Conservation (phyloP, 1,139 yeast species). For the Blastobotrys petasosporus region DNA sequence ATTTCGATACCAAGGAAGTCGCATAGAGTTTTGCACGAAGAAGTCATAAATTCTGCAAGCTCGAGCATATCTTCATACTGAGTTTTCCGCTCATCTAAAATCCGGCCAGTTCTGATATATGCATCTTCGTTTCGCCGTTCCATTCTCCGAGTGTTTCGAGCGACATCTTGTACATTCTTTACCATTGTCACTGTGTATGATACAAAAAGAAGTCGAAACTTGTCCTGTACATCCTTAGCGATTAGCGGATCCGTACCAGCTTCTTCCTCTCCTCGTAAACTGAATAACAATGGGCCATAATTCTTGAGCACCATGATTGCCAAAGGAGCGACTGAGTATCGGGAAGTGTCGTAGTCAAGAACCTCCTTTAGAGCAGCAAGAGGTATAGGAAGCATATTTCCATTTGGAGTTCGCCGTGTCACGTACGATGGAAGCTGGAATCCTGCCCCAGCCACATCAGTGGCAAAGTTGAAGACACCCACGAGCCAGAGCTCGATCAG, state of each 20-base stretch:
- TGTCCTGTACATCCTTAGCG: conserved; percentile 21
- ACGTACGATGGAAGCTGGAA: conserved; percentile 40
- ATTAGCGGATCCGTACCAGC: conserved; percentile 13
- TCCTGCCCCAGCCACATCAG: conserved; percentile 22
- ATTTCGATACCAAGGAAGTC: conserved; percentile 36
- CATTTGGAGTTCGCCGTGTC: conserved; percentile 27
- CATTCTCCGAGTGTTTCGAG: conserved; percentile 36
- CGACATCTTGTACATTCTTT: conserved; percentile 35
- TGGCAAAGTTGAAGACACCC: conserved; percentile 37
- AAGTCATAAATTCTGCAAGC: conserved; percentile 43
- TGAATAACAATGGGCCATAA: conserved; percentile 32
- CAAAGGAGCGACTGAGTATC: conserved; percentile 40
- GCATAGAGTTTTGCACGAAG: conserved; percentile 43
- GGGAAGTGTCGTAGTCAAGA: conserved; percentile 42
- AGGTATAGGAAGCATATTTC: conserved; percentile 38
- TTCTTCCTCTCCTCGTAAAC: conserved; percentile 10
- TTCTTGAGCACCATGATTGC: conserved; percentile 50
- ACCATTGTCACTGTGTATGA: conserved; percentile 46
- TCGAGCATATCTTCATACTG: conserved; percentile 39
- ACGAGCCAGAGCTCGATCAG: conserved; percentile 57
- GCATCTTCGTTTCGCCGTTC: conserved; percentile 45
- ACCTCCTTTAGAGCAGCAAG: conserved; percentile 50
- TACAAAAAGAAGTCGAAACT: conserved; percentile 37
- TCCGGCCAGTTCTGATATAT: conserved; percentile 61
- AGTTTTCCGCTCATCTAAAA: conserved; percentile 47